These are phyloP conservation scores for Quercus phellos DNA, from an alignment of 331 rosid genomes.

Conservation along the genomic window DNA sequence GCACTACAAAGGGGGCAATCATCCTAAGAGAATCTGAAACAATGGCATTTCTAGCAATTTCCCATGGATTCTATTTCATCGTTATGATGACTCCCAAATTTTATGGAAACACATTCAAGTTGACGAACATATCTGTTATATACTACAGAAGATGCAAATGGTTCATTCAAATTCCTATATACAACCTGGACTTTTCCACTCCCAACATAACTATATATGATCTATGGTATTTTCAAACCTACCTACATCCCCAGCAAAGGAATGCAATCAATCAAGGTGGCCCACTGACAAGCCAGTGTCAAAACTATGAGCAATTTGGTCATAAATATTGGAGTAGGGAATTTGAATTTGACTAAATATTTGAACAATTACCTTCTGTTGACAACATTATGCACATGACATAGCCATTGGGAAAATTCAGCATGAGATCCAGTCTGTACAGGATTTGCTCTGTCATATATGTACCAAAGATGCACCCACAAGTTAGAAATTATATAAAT, in stretches of 20 bases:
- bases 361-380: conserved; percentile 67
- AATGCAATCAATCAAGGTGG: not conserved
- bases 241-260: not conserved
- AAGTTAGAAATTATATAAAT: not conserved
- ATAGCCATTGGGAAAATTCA: conserved; percentile 78
- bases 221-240: not conserved
- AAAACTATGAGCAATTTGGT: not conserved
- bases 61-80: not conserved
- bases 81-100: not conserved
- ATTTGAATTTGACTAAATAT: not conserved
- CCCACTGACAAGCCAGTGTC: not conserved
- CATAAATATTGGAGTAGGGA: not conserved
- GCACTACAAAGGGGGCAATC: no score
- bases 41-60: not conserved
- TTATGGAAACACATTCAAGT: not conserved
- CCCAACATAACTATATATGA: no score
- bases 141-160: not conserved
- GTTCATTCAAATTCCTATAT: not conserved
- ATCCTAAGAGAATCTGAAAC: no score
- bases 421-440: conserved; percentile 58
- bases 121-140: not conserved
- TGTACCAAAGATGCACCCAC: not conserved
- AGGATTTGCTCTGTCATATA: conserved; percentile 62
- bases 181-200: not conserved
- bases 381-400: conserved; percentile 79